These are phyloP conservation scores for Schwanniomyces sp. DNA, from an alignment of 805 yeast genomes.

Conservation along the genomic window DNA sequence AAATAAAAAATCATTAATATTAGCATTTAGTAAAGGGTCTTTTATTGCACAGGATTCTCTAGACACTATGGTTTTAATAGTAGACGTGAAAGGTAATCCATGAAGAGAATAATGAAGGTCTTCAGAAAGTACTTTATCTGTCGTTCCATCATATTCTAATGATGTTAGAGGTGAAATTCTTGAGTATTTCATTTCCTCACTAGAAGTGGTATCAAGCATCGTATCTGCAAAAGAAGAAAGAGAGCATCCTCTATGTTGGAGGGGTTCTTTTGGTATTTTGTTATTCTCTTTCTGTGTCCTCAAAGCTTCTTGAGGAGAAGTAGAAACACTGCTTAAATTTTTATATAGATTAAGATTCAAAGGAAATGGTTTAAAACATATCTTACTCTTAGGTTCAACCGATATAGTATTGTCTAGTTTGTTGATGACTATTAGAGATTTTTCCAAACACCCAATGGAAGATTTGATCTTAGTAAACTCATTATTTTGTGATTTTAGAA, in stretches of 20 bases:
- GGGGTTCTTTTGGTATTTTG: neutral
- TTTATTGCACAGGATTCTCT: slow-evolving; percentile 1
- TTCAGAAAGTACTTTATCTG: neutral
- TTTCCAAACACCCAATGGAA: slow-evolving; percentile 9
- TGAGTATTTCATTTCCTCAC: neutral
- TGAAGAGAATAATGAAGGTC: slow-evolving; percentile 10
- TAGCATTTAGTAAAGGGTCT: neutral
- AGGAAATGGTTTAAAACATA: slow-evolving; percentile 17
- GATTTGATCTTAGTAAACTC: slow-evolving; percentile 9
- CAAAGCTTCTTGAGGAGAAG: slow-evolving; percentile 4
- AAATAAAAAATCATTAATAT: slow-evolving; percentile 2
- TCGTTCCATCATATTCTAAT: neutral
- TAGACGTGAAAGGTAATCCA: slow-evolving; percentile 13
- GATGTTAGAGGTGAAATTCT: neutral
- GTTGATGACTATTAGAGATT: slow-evolving; percentile 2
- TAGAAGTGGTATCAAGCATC: neutral
- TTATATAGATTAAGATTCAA: slow-evolving; percentile 9
- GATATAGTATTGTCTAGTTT: neutral
- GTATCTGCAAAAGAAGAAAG: slow-evolving; percentile 2
- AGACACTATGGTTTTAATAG: slow-evolving; percentile 9
- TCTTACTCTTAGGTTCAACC: neutral
- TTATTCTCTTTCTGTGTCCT: slow-evolving; percentile 10
- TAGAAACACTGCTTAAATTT: neutral
- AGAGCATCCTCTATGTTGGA: neutral
- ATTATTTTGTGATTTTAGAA: slow-evolving; percentile 8